Evolutionary conservation across 805 yeast genomes (phyloP).

Genomic region (Kodamaea restingae): DNA sequence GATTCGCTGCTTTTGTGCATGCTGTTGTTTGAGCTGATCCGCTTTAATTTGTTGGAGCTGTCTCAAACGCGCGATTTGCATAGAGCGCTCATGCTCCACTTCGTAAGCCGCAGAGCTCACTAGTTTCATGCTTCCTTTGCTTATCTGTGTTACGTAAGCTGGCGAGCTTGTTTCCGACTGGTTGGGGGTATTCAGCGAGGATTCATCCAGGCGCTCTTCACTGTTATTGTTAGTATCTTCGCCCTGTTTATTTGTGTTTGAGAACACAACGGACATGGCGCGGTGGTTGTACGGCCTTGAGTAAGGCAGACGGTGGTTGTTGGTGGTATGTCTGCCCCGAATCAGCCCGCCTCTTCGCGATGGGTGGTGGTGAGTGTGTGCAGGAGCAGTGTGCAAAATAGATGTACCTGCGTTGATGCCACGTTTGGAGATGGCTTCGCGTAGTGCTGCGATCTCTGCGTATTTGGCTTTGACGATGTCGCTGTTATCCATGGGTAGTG

Average conservation of each 20-base stretch:
- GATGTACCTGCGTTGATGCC: conserved; percentile 9
- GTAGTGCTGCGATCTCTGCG: conserved; percentile 28
- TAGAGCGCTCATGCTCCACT: conserved; percentile 17
- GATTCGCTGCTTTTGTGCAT: conserved; percentile 11
- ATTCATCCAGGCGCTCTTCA: conserved; percentile 8
- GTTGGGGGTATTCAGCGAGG: too few species aligned
- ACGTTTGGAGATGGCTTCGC: conserved; percentile 23
- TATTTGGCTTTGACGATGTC: conserved; percentile 22
- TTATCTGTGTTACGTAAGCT: conserved; percentile 25
- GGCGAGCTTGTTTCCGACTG: background rate
- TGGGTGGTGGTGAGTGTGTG: background rate
- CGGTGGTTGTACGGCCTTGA: conserved; percentile 13
- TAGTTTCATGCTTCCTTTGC: conserved; percentile 36
- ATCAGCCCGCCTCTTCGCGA: conserved; percentile 3
- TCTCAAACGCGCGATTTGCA: conserved; percentile 14
- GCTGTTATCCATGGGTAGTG: conserved; percentile 14
- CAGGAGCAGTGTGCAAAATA: background rate
- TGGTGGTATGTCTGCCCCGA: background rate
- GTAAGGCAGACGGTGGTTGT: background rate
- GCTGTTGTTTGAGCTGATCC: conserved; percentile 16
- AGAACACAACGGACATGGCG: conserved; percentile 29
- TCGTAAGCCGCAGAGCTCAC: conserved; percentile 34
- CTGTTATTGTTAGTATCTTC: conserved; percentile 4
- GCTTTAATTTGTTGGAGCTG: conserved; percentile 8
- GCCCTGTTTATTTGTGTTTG: background rate